Evolutionary conservation across 2,329 filamentous ascomycete species (phyloP).

Genomic region (Madurella mycetomatis): DNA sequence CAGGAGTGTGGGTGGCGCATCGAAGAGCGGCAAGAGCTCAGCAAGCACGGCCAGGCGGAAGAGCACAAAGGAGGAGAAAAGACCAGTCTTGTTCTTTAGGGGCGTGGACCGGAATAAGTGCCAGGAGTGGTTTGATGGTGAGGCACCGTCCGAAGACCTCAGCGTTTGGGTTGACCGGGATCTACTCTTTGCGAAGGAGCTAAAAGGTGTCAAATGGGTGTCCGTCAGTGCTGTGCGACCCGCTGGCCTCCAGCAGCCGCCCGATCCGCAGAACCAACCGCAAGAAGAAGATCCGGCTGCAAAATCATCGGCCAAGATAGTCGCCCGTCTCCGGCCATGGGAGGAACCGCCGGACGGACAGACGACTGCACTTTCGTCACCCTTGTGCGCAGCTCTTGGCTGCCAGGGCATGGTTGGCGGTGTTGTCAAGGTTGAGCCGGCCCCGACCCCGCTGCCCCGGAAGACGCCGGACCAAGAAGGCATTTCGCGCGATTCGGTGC

Average conservation of each 20-base stretch:
- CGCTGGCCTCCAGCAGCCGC: conserved; percentile 65
- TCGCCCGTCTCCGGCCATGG: conserved; percentile 75
- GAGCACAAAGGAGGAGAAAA: conserved; percentile 58
- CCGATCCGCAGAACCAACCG: conserved; percentile 64
- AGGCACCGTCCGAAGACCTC: conserved; percentile 53
- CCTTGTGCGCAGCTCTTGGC: conserved; percentile 70
- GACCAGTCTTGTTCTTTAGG: conserved; percentile 69
- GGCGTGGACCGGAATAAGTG: conserved; percentile 69
- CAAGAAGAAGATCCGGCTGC: conserved; percentile 58
- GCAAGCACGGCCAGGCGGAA: conserved; percentile 60
- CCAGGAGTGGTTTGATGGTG: conserved; percentile 74
- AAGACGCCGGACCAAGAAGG: conserved; percentile 40
- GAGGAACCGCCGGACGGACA: conserved; percentile 79
- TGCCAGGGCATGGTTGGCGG: conserved; percentile 74
- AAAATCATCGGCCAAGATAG: conserved; percentile 61
- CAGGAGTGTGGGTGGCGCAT: conserved; percentile 73
- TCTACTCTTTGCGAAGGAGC: conserved; percentile 62
- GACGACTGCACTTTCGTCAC: conserved; percentile 72
- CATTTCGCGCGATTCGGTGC: conserved; percentile 39
- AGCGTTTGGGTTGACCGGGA: conserved; percentile 84
- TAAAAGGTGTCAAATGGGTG: conserved; percentile 73
- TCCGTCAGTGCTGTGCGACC: conserved; percentile 84
- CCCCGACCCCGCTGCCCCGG: conserved; percentile 65
- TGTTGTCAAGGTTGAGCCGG: conserved; percentile 80
- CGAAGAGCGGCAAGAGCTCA: conserved; percentile 71